Base-by-base conservation (phyloP, 805 yeast species). In the Sungouiella blattae region DNA sequence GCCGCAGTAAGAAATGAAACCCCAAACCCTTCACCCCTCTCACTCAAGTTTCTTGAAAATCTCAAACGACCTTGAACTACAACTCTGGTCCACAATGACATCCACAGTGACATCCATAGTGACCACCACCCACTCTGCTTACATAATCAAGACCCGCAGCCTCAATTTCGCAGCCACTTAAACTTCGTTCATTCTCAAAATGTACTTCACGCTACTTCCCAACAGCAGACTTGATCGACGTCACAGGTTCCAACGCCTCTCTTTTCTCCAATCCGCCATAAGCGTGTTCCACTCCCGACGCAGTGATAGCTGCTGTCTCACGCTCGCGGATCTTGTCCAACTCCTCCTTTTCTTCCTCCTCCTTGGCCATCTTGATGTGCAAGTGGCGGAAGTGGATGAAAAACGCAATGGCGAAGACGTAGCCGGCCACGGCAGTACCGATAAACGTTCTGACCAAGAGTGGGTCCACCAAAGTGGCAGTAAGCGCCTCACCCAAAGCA, bases 401-500 rank as follows among this genome's bases (percentile, higher is more conserved):
- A 40, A 67, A 65, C 11, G 40, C 45, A 30, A 55, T 35, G 3
- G 70, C 69, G n/a, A 58, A 46, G 15, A 62, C 41, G 16, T 47
- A 54, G 29, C 67, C 65, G 2, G 66, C 71, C 25, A 53, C 53
- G 4, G 69, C 64, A 35, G 63, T 46, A 31, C 59, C 72, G 14
- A 58, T 64, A 41, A 66, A 68, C 16, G 71, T 69, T 59, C 70
- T 62, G 30, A 68, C 63, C 41, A 68, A 54, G 35, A 62, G 41
- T 7, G 73, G 73, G 44, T 68, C 73, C 15, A 44, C 43, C 41
- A 67, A 50, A 6, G 70, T 65, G 17, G 67, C 65, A 14, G 69
- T 57, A 34, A 62, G 51, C 20, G 64, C 71, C 39, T 62, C 67
- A 4, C 68, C 60, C 32, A 73, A 55, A 9, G 78, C 78, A 14